Base-by-base conservation (phyloP, 129 eudicot species). In the Chrysanthemum lavandulifolium region DNA sequence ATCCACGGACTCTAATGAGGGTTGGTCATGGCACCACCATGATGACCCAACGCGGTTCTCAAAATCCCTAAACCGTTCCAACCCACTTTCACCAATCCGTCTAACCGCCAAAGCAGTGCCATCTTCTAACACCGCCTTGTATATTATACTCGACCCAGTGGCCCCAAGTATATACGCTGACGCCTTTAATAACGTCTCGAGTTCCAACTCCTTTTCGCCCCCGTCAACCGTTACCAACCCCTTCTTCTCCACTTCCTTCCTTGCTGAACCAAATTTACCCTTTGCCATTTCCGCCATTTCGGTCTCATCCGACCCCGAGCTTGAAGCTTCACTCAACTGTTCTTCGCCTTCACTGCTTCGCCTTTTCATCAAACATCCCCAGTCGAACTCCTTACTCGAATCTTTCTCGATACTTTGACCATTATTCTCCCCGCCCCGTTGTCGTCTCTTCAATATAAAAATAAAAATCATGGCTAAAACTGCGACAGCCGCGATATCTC, bases 81-180 rank as follows among this genome's bases (percentile, higher is more conserved):
- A 81, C 13, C 95, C 93, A 31, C 80, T 86, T 57, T 88, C 97
- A 14, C 97, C 99, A 2, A 91, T 84, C 56, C 96, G 78, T 16
- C 97, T 72, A 2, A 90, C 99, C 1, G 97, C 97, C 65, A 95
- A 65, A 14, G 87, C 78, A 6, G 88, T 75, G 2, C 97, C 99
- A 9, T 95, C 97, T 48, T 95, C 96, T 58, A 95, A 67, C 49
- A 95, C 97, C 53, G 96, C 99, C 76, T 95, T 95, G 78, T 95
- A 95, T 77, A 95, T 85, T 58, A 95, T 95, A 63, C 97, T 88
- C 14, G 94, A 79, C 16, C 96, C 97, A 0, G 86, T 82, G 2
- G 96, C 88, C 0, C 99, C 97, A n/a, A 95, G 67, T 33, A 95
- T 86, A 76, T 86, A 95, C 5, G 97, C 99, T 0, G 99, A 95